phyloP scores from a whole-genome alignment of 2,329 filamentous ascomycete genomes.

The Teratosphaeria gauchensis region DNA sequence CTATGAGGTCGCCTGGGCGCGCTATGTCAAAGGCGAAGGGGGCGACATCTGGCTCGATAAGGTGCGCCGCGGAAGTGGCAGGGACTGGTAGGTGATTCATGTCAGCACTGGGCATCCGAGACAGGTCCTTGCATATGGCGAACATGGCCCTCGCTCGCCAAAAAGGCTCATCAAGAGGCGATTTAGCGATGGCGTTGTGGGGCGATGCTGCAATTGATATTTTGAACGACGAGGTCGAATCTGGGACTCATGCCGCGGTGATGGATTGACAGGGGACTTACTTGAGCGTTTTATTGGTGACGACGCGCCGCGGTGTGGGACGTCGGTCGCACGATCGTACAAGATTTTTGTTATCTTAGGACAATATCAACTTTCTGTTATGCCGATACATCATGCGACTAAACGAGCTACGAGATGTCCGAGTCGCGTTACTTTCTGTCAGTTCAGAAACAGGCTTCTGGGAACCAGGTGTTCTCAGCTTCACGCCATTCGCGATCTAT shows the following conservation, averaged over 20 bases:
- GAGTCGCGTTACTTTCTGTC: neutral
- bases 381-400: neutral
- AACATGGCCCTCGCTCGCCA: neutral
- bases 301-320: neutral
- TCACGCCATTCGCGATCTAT: neutral
- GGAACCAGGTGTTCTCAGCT: neutral
- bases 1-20: constrained; percentile 78
- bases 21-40: constrained; percentile 77
- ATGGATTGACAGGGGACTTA: neutral
- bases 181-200: neutral
- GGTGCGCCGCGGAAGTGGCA: constrained; percentile 5
- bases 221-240: neutral
- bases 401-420: neutral
- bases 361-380: neutral
- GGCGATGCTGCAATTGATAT: neutral
- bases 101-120: neutral
- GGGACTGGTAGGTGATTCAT: neutral
- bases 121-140: neutral
- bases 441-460: neutral
- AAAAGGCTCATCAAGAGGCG: neutral
- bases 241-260: neutral
- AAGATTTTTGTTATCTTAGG: neutral
- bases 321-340: neutral
- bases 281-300: neutral
- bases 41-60: constrained; percentile 76